These are phyloP conservation scores for Ascodesmis nigricans DNA, from an alignment of 495 filamentous ascomycete species.

Conservation along the genomic window DNA sequence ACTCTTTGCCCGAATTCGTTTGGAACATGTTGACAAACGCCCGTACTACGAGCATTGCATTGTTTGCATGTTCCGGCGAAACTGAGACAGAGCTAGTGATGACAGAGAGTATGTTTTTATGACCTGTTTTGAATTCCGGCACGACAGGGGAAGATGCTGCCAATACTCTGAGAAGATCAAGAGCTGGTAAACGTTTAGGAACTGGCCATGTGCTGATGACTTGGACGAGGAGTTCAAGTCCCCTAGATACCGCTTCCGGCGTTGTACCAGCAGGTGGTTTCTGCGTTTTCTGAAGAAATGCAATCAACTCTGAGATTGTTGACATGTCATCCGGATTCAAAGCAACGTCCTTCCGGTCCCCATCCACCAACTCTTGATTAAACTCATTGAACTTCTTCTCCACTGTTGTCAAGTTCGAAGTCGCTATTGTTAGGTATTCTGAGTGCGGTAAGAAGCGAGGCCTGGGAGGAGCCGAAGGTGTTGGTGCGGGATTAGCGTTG, in stretches of 20 bases:
- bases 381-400: slow-evolving; percentile 51
- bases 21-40: slow-evolving; percentile 73
- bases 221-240: slow-evolving; percentile 39
- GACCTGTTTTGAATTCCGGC: slow-evolving; percentile 30
- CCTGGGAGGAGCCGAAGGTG: slow-evolving; percentile 22
- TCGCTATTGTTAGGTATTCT: slow-evolving; percentile 51
- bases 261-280: slow-evolving; percentile 5
- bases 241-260: slow-evolving; percentile 24
- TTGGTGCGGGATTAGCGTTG: slow-evolving; percentile 20
- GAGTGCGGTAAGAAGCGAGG: slow-evolving; percentile 58
- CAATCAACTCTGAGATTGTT: slow-evolving; percentile 31
- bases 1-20: slow-evolving; percentile 41
- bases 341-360: slow-evolving; percentile 48
- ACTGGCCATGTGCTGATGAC: slow-evolving; percentile 57
- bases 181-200: slow-evolving; percentile 50
- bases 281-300: slow-evolving; percentile 33
- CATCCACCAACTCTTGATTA: slow-evolving; percentile 41
- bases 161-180: slow-evolving; percentile 67
- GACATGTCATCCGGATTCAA: slow-evolving; percentile 49
- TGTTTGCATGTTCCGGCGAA: slow-evolving; percentile 35
- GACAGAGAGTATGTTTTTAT: slow-evolving; percentile 34
- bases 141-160: slow-evolving; percentile 39
- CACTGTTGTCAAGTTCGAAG: slow-evolving; percentile 39
- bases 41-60: slow-evolving; percentile 67
- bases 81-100: slow-evolving; percentile 32